Conservation (phyloP, 2,329 filamentous ascomycete genomes). For the Albifimbria verrucaria region DNA sequence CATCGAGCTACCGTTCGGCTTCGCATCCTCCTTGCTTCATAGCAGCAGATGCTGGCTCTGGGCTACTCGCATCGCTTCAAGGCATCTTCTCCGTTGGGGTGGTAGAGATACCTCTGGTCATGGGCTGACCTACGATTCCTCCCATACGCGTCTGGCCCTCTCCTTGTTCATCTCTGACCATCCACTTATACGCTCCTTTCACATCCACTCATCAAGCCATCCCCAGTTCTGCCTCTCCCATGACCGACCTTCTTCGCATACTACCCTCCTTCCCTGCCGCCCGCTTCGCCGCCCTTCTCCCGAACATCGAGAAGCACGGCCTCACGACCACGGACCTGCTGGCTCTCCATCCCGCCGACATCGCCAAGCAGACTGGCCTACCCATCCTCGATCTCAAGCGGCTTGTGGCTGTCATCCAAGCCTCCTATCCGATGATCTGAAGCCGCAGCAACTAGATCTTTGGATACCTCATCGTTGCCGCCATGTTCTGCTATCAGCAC, state of each 20-base stretch:
- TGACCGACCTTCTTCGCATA: slow-evolving; percentile 83
- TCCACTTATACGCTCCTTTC: background rate
- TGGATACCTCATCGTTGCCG: background rate
- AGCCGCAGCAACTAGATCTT: slow-evolving; percentile 20
- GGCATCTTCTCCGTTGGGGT: no score
- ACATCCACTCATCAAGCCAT: background rate
- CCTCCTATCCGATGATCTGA: slow-evolving; percentile 63
- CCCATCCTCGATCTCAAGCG: slow-evolving; percentile 77
- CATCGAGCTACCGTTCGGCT: no score
- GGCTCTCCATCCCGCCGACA: slow-evolving; percentile 74
- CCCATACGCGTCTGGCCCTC: background rate
- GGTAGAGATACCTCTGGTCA: no score
- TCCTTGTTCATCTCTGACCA: no score
- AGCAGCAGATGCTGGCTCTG: no score
- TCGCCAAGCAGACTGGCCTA: slow-evolving; percentile 81
- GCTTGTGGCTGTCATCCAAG: slow-evolving; percentile 64
- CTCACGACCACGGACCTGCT: slow-evolving; percentile 83
- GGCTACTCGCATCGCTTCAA: no score
- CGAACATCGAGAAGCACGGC: slow-evolving; percentile 72
- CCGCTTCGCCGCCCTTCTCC: slow-evolving; percentile 71
- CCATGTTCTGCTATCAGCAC: slow-evolving; percentile 61
- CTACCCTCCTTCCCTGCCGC: slow-evolving; percentile 75
- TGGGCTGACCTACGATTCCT: background rate
- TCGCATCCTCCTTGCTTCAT: no score
- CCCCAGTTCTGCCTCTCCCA: slow-evolving; percentile 33